Percentiles rank a stretch among this genome's conserved stretches.
Evolutionary conservation across 179 eudicot genomes (phyloP).

Genomic region (Heliamphora pulchella): DNA sequence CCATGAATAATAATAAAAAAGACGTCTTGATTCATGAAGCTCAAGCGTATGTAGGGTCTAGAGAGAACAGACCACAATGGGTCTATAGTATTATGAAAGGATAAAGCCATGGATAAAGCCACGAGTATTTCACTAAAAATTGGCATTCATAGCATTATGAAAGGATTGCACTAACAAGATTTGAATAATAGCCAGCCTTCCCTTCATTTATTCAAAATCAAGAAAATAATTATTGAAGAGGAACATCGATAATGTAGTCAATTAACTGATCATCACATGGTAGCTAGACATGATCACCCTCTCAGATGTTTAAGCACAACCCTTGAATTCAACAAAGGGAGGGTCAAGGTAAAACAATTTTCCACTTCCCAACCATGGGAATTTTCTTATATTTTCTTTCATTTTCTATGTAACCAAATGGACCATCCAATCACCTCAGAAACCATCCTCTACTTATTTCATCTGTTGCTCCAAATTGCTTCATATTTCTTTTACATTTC

Average conservation of each 20-base stretch:
- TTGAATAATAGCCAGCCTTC: too few relatives aligned
- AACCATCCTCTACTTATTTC: not conserved
- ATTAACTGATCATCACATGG: slow-evolving; percentile 1
- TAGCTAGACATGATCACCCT: not conserved
- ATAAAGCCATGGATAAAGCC: too few relatives aligned
- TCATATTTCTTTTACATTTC: not conserved
- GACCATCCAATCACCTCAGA: not conserved
- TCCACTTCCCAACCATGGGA: not conserved
- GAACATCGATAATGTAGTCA: not conserved
- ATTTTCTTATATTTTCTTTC: not conserved
- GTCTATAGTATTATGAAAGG: too few relatives aligned
- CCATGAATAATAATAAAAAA: too few relatives aligned
- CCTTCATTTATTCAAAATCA: too few relatives aligned
- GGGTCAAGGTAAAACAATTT: not conserved
- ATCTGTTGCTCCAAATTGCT: not conserved
- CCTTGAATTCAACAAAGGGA: not conserved
- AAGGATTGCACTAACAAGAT: too few relatives aligned
- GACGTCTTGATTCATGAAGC: too few relatives aligned
- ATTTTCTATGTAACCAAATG: not conserved
- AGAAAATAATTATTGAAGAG: too few relatives aligned
- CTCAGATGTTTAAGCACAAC: not conserved
- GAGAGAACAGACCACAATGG: too few relatives aligned
- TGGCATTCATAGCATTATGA: too few relatives aligned
- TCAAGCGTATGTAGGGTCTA: too few relatives aligned
- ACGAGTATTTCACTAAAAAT: too few relatives aligned